phyloP scores from a whole-genome alignment of 805 yeast species.

The Lachancea sp. region DNA sequence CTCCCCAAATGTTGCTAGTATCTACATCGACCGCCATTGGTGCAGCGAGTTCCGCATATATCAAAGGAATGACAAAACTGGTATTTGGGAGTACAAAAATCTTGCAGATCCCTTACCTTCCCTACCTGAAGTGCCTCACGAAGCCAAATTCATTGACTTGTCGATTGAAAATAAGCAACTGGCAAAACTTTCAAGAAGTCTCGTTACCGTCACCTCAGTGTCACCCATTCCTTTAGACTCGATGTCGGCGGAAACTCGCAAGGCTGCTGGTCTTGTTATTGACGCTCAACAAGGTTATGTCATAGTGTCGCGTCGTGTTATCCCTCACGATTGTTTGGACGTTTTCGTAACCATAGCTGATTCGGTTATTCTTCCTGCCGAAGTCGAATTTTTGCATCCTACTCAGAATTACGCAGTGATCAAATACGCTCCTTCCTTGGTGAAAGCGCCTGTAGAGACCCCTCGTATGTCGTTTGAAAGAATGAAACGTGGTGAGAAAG shows the following conservation, averaged over 20 bases:
- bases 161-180: conserved; percentile 52
- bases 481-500: conserved; percentile 67
- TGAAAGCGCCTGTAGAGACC: conserved; percentile 62
- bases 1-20: conserved; percentile 57
- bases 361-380: conserved; percentile 71
- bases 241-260: conserved; percentile 51
- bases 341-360: conserved; percentile 77
- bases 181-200: conserved; percentile 53
- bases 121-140: conserved; percentile 43
- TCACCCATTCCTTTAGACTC: conserved; percentile 74
- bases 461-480: conserved; percentile 55
- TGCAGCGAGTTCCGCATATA: conserved; percentile 63
- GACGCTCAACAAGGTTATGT: conserved; percentile 79
- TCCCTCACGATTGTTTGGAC: conserved; percentile 75
- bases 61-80: conserved; percentile 50
- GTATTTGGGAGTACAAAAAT: conserved; percentile 50
- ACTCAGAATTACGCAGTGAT: conserved; percentile 78
- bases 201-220: conserved; percentile 62
- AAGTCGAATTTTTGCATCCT: conserved; percentile 80
- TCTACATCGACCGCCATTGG: conserved; percentile 85
- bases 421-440: conserved; percentile 70
- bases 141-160: conserved; percentile 64
- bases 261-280: conserved; percentile 71
- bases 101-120: conserved; percentile 55
- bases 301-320: conserved; percentile 65